Conservation (phyloP, 345 rosid genomes). For the Populus deltoides region DNA sequence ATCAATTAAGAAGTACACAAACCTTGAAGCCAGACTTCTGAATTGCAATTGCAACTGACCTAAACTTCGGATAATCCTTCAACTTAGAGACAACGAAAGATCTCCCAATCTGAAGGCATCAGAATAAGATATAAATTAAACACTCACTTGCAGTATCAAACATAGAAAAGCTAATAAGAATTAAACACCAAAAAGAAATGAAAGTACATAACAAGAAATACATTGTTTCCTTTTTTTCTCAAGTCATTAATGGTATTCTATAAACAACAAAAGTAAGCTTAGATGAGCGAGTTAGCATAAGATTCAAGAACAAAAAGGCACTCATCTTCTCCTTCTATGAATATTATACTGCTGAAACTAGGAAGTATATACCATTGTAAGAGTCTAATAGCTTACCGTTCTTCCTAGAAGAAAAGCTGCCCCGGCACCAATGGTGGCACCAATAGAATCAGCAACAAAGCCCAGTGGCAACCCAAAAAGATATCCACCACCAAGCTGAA, state of each 20-base stretch:
- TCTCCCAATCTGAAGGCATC: slow-evolving; percentile 60
- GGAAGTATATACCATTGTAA: not conserved
- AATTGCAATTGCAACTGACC: slow-evolving; percentile 79
- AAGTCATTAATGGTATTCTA: not conserved
- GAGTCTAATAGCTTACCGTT: slow-evolving; percentile 44
- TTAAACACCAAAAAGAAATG: not conserved
- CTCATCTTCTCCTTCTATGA: not conserved
- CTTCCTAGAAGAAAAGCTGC: slow-evolving; percentile 95
- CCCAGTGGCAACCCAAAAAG: slow-evolving; percentile 94
- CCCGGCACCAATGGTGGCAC: slow-evolving; percentile 88
- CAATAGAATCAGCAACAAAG: slow-evolving; percentile 89
- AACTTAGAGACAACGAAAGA: slow-evolving; percentile 79
- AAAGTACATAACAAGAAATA: not conserved
- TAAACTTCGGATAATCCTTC: slow-evolving; percentile 95
- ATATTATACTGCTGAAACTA: not conserved
- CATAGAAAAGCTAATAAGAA: not conserved
- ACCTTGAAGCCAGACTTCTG: slow-evolving; percentile 95
- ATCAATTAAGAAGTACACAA: slow-evolving; percentile 17
- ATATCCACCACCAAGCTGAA: slow-evolving; percentile 98
- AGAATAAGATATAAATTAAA: slow-evolving; percentile 5
- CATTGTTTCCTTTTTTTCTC: not conserved
- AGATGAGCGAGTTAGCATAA: not conserved
- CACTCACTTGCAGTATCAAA: not conserved
- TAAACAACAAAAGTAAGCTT: not conserved
- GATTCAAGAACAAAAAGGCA: not conserved